Base-by-base conservation (phyloP, 2,329 filamentous ascomycete species). In the Penicillium sp. region DNA sequence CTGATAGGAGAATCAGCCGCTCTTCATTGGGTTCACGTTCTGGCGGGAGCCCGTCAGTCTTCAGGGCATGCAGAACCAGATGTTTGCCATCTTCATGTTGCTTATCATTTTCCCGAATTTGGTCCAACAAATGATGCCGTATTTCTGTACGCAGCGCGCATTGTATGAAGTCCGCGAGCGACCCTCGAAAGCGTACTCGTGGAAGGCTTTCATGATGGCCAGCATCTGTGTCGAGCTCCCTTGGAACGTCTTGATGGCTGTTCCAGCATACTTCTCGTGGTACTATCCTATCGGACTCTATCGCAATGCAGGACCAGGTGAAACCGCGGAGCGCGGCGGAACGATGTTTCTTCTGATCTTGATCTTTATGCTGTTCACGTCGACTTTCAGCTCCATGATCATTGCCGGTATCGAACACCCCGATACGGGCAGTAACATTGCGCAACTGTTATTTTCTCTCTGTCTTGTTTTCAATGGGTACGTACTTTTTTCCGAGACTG, bases 31-130 rank as follows among this genome's bases (percentile, higher is more conserved):
- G 26, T 92, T 93, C 75, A 89, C 90, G 62, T 93, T 95, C 79
- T 91, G 86, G 84, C 84, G 86, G 23, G 89, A 90, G 5, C 85
- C 86, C 17, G 89, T 90, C 78, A 88, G 86, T 47, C 84, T 90
- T 49, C 91, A 93, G 75, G 92, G 92, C 62, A 81, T 95, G n/a
- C 91, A 93, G 77, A 95, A 95, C 79, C 90, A 95, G 73, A 91
- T 93, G 87, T 95, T 95, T 71, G 85, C 88, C 72, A 90, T 96
- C 68, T 96, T 95, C 85, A 91, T 94, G 84, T 79, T 93, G 44
- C 80, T 90, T 15, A 91, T 89, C 53, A 87, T 96, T 72, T 94
- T 95, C 73, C 89, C 90, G 47, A 77, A 76, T 57, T 64, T 78
- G 7, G 71, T 77, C 17, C 74, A 78, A 57, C 75, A 85, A 67